Percentiles rank a stretch among this genome's conserved stretches.
Conservation (phyloP, 768 basidiomycete species). For the Coprinopsis sp. region DNA sequence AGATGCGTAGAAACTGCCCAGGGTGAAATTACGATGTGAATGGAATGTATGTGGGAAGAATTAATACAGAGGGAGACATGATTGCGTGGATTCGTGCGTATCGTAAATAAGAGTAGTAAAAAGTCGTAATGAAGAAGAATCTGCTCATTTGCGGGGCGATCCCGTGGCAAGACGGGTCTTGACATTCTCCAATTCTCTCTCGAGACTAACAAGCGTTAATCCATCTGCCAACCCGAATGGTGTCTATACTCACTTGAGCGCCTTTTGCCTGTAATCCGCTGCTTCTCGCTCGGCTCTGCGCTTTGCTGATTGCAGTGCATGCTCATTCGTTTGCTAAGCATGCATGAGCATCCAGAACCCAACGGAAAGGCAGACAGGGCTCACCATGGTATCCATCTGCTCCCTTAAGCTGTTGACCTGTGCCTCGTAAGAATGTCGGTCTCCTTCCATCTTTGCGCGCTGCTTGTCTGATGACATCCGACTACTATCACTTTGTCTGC, state of each 20-base stretch:
- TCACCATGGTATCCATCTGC: conserved; percentile 58
- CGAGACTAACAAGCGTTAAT: conserved; percentile 17
- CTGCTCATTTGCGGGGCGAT: conserved; percentile 13
- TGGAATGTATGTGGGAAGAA: neutral
- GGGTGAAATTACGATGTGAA: too few species aligned
- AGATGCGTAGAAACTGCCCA: too few species aligned
- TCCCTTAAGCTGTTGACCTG: conserved; percentile 55
- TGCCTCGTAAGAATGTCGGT: conserved; percentile 52
- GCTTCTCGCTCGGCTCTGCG: conserved; percentile 76
- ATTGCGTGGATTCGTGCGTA: neutral
- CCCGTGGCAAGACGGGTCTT: conserved; percentile 17
- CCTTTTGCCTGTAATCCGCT: conserved; percentile 65
- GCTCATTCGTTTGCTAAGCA: conserved; percentile 64
- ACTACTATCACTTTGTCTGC: conserved; percentile 41
- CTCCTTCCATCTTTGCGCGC: conserved; percentile 59
- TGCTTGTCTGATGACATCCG: conserved; percentile 57
- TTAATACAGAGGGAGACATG: neutral
- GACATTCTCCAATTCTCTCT: conserved; percentile 24
- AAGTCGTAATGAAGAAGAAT: conserved; percentile 1
- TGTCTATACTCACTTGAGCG: conserved; percentile 50
- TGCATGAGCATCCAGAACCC: conserved; percentile 7
- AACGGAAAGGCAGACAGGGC: neutral
- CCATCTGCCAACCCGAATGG: neutral
- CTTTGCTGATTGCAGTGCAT: conserved; percentile 62
- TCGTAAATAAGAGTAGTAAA: conserved; percentile 7